Evolutionary conservation across 2,329 filamentous ascomycete species (phyloP), one percentile per base, ranked within the genome.

Genomic region (Xenoacremonium recifei): DNA sequence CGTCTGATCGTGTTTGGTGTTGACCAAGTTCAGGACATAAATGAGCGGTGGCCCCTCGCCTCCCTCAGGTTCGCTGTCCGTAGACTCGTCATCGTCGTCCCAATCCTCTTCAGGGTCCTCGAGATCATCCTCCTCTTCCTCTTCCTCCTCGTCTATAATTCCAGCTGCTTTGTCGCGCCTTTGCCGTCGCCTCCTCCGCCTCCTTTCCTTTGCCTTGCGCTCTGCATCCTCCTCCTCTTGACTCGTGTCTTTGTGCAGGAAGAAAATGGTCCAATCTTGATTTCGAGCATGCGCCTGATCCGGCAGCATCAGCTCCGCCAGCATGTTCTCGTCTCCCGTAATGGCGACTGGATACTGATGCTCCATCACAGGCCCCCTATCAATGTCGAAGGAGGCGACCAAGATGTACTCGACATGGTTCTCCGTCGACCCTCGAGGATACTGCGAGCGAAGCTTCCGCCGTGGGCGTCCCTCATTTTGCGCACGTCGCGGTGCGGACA

Each of bases 181-280:
- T 45, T 71, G 72, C 49, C 71, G 73, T 42, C 80, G 74, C 59
- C 68, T 67, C 52, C 66, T 70, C 41, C 63, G 73, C 55, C 76
- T 69, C 53, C 75, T 72, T 57, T 75, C 70, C 51, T 78, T 84
- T 29, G 73, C 73, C 40, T 71, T 73, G 47, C 74, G 73, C 54
- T 89, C 85, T 42, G 83, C 79, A 21, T 90, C 87, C 46, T 95
- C 91, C 43, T 92, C 87, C 45, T 88, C 85, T 37, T 85, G 82
- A 46, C 82, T 91, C 4, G 85, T 88, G 64, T 99, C 93, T 65
- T 97, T 97, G 70, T 99, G 93, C 42, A 99, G 66, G 63, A 99
- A 99, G 72, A 99, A 99, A 41, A 97, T 96, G 31, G 93, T 99
- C 93, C 93, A 99, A 65, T 99, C 93, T 68, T 97, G 91, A 60